Conservation (phyloP, 2,329 filamentous ascomycete species). For the Furcasterigmium furcatum region DNA sequence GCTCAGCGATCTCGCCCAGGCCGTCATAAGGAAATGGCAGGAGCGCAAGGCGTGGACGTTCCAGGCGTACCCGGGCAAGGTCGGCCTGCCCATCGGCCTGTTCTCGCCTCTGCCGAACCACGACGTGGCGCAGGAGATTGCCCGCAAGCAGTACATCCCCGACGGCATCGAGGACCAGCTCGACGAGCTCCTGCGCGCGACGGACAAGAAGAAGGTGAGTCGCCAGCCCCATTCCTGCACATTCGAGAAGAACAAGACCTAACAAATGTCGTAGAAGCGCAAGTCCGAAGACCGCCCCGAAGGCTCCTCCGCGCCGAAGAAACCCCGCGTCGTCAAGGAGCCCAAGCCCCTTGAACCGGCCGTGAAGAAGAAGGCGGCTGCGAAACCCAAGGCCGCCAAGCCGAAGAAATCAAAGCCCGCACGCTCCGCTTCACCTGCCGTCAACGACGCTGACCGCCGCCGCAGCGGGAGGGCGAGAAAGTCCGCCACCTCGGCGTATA, state of each 20-base stretch:
- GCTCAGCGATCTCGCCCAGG: constrained; percentile 81
- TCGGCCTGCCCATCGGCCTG: constrained; percentile 75
- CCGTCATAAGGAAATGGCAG: constrained; percentile 79
- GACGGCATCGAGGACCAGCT: constrained; percentile 73
- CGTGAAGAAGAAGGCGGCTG: constrained; percentile 23
- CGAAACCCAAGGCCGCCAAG: constrained; percentile 24
- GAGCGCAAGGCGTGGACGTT: constrained; percentile 84
- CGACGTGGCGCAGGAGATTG: constrained; percentile 77
- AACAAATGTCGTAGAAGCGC: constrained; percentile 45
- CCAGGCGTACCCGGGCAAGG: constrained; percentile 77
- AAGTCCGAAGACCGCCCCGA: constrained; percentile 49
- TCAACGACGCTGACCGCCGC: constrained; percentile 40
- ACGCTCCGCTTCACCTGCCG: constrained; percentile 7
- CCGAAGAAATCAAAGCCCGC: constrained; percentile 23
- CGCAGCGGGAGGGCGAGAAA: constrained; percentile 51
- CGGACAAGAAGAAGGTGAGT: constrained; percentile 71
- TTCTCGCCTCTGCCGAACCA: constrained; percentile 75
- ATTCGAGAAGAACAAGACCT: constrained; percentile 14
- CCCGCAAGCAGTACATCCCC: constrained; percentile 79
- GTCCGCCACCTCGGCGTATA: constrained; percentile 40
- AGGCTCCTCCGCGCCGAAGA: constrained; percentile 39
- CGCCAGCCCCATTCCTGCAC: background rate
- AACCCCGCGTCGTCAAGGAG: constrained; percentile 21
- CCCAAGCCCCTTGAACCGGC: constrained; percentile 26
- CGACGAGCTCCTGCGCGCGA: constrained; percentile 59